These are phyloP conservation scores for Phytophthora lateralis DNA, from an alignment of 352 stramenopile species.

Conservation along the genomic window DNA sequence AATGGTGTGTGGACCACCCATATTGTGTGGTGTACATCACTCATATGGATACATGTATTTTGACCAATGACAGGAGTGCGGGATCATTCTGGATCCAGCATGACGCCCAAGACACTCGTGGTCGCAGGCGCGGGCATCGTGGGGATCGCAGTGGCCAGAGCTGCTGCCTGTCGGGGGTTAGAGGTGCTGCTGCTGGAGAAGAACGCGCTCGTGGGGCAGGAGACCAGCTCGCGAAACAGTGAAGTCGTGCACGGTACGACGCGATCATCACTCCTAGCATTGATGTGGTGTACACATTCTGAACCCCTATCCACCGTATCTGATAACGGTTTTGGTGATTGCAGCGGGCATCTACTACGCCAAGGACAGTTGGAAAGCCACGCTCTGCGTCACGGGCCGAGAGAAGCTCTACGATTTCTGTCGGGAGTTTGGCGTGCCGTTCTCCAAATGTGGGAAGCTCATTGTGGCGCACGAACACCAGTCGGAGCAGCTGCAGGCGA, in stretches of 20 bases:
- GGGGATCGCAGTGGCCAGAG: constrained; percentile 71
- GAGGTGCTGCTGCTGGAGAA: constrained; percentile 91
- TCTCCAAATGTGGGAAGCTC: constrained; percentile 94
- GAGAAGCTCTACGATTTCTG: constrained; percentile 94
- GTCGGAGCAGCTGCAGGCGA: constrained; percentile 44
- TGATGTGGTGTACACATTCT: constrained; percentile 19
- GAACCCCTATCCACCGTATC: constrained; percentile 8
- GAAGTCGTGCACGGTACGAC: constrained; percentile 94
- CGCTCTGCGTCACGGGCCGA: constrained; percentile 90
- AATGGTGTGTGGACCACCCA: constrained; percentile 3
- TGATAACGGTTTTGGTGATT: constrained; percentile 9
- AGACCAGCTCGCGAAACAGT: constrained; percentile 92
- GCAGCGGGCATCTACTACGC: constrained; percentile 94
- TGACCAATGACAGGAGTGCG: constrained; percentile 1
- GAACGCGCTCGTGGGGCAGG: constrained; percentile 79
- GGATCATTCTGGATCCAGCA: constrained; percentile 14
- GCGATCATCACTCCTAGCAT: not conserved
- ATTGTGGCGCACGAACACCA: constrained; percentile 89
- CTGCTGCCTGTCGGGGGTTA: constrained; percentile 53
- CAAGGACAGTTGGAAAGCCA: constrained; percentile 87
- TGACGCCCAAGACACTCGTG: constrained; percentile 60
- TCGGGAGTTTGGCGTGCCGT: constrained; percentile 72
- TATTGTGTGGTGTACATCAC: not conserved
- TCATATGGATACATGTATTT: not conserved
- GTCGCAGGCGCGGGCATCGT: constrained; percentile 80